Evolutionary conservation across 2,329 filamentous ascomycete species (phyloP).

Genomic region (Arthroderma uncinatum): DNA sequence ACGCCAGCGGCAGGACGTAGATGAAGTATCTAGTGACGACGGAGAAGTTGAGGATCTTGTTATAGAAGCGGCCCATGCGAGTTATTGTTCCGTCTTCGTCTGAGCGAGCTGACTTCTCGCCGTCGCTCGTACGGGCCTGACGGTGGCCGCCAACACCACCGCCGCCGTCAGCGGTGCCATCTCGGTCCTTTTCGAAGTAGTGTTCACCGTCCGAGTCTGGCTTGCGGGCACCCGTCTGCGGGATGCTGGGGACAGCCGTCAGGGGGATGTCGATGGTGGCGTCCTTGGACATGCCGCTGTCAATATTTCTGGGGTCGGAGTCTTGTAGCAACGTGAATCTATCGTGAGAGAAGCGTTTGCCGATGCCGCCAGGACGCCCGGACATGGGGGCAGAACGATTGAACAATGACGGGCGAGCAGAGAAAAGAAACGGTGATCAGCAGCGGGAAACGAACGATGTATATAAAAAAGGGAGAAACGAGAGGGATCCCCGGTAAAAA

Average conservation of each 20-base stretch:
- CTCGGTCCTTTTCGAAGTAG: conserved; percentile 24
- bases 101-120: conserved; percentile 27
- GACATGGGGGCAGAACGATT: conserved; percentile 20
- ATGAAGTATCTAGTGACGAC: conserved; percentile 53
- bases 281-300: conserved; percentile 32
- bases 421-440: neutral
- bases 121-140: conserved; percentile 20
- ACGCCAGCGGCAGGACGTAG: conserved; percentile 48
- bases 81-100: conserved; percentile 47
- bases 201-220: conserved; percentile 26
- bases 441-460: neutral
- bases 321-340: conserved; percentile 36
- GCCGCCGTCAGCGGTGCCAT: neutral
- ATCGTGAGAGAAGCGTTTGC: conserved; percentile 35
- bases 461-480: neutral
- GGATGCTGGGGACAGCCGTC: conserved; percentile 42
- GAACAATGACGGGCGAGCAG: neutral
- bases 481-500: neutral
- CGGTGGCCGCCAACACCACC: conserved; percentile 25
- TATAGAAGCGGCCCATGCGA: conserved; percentile 49
- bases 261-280: conserved; percentile 53
- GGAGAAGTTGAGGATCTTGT: conserved; percentile 50
- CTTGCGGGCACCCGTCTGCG: conserved; percentile 37
- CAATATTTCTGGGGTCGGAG: conserved; percentile 29
- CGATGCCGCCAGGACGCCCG: conserved; percentile 27